Percentiles rank a stretch among this genome's conserved stretches.
These are phyloP conservation scores for Colletotrichum cuscutae DNA, from an alignment of 2,329 filamentous ascomycete genomes.

Conservation along the genomic window DNA sequence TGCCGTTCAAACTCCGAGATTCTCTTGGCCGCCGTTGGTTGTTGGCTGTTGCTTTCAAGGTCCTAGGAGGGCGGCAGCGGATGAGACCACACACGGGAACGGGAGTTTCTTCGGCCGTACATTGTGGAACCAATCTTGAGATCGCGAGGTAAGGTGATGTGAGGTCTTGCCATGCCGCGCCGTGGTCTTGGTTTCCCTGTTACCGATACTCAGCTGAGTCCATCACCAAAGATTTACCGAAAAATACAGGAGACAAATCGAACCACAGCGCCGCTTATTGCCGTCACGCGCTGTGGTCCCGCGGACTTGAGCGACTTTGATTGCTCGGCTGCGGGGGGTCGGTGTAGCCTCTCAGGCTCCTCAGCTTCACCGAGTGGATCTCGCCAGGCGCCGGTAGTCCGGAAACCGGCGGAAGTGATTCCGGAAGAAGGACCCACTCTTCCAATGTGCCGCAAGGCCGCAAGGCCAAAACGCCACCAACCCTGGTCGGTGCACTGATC, in stretches of 20 bases:
- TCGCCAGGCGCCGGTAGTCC: conserved; percentile 23
- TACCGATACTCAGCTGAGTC: neutral
- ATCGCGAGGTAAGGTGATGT: neutral
- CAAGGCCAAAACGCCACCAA: conserved; percentile 9
- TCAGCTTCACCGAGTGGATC: conserved; percentile 27
- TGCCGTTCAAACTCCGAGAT: neutral
- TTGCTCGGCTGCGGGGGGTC: conserved; percentile 1
- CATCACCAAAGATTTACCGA: neutral
- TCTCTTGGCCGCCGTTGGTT: neutral
- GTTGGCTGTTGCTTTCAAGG: neutral
- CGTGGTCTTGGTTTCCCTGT: no score
- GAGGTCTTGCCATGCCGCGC: neutral
- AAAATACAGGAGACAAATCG: neutral
- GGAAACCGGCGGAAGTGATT: conserved; percentile 29
- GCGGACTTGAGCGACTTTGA: neutral
- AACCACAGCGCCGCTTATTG: neutral
- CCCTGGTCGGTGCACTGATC: conserved; percentile 17
- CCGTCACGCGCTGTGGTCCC: neutral
- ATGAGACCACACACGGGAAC: neutral
- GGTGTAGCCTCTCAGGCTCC: conserved; percentile 1
- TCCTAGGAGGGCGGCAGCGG: neutral
- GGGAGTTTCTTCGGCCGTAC: conserved; percentile 1
- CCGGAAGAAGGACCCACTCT: conserved; percentile 8
- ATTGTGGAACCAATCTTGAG: neutral
- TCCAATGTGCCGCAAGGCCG: neutral